Base-by-base conservation (phyloP, 1,284 basidiomycete genomes). In the Cutaneotrichosporon cutaneum region DNA sequence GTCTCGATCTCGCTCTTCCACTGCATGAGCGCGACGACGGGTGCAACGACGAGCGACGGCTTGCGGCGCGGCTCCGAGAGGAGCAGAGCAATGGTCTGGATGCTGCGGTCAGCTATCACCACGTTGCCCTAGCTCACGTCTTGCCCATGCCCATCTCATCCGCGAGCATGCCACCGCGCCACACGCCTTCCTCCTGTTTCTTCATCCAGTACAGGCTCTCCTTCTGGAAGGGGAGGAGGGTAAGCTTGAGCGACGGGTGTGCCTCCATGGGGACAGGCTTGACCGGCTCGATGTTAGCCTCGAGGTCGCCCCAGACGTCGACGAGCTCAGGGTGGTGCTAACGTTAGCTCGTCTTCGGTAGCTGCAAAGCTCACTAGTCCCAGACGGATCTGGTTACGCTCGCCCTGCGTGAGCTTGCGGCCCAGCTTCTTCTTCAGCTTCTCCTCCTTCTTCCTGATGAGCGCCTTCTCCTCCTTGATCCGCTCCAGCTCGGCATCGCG, bases 1-100 rank as follows among this genome's bases (percentile, higher is more conserved):
- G 87, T 81, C 39, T 87, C 86, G 61, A 99, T 93, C 78, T 99
- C 96, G 76, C 95, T 93, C 69, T 88, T 87, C 96, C 96, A 99
- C 81, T 99, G 95, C 88, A 99, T 94, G 67, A 99, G 87, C 26
- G 96, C 96, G 54, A 98, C 95, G 3, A 94, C 96, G 2, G 92
- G 92, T 85, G 95, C 95, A 35, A 99, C 85, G 22, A 99, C 92
- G 10, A 99, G 84, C 61, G 92, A 94, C 0, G 93, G 93, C 75
- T 86, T 89, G 66, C 84, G 81, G 53, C 85, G 80, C 0, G 77
- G 78, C 58, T 80, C 77, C 0, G 89, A 88, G 2, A 95, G 86
- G 39, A 99, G 84, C 35, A 99, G 83, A 3, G 93, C 86, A 56
- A 99, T 94, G 70, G 95, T 94, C 76, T 99, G 96, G 64, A 99